Evolutionary conservation across 139 green algal genomes (phyloP), one percentile per base, ranked within the genome.

Genomic region (Chlorella sorokiniana): DNA sequence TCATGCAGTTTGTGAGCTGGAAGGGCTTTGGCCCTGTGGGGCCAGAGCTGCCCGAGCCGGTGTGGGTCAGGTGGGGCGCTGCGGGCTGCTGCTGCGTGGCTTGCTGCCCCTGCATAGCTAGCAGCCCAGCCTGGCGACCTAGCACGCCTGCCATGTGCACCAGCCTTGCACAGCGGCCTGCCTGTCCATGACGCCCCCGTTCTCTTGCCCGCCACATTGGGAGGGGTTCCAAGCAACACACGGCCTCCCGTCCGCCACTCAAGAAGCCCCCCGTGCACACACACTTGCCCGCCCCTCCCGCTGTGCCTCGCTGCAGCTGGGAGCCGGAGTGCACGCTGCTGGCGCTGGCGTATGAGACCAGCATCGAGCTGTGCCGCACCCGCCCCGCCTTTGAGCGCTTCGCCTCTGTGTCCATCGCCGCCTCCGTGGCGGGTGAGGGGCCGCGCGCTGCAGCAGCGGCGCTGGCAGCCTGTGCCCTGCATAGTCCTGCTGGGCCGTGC

Each of bases 291-390:
- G 16, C 48, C 48, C 11, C 48, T 16, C 29, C 56, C 14, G 11
- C 67, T 41, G 38, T 37, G 20, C 38, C 10, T 8, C 25, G 23
- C 41, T 44, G 77, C 77, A 82, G 78, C 10, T 92, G 88, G 88
- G 87, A 88, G 74, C 88, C 88, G 1, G 87, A 92, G 54, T 90
- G 80, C 48, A 89, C 82, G 20, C 56, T 86, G 41, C 67, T 81
- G 4, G 87, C 87, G 11, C 82, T 92, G 35, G 87, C 83, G 4
- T 92, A 91, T 51, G 40, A 83, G 29, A 76, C 83, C 69, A 74
- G 48, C 40, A 51, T 92, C 23, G 64, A 86, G 38, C 69, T 92
- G 56, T 91, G 78, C 75, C 51, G 77, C 38, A 81, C 82, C 0
- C 65, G 71, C 18, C 88, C 88, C 27, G 65, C 65, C 76, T 91